These are phyloP conservation scores for Cystobasidium pallidum DNA, from an alignment of 1,284 basidiomycete species.

Conservation along the genomic window DNA sequence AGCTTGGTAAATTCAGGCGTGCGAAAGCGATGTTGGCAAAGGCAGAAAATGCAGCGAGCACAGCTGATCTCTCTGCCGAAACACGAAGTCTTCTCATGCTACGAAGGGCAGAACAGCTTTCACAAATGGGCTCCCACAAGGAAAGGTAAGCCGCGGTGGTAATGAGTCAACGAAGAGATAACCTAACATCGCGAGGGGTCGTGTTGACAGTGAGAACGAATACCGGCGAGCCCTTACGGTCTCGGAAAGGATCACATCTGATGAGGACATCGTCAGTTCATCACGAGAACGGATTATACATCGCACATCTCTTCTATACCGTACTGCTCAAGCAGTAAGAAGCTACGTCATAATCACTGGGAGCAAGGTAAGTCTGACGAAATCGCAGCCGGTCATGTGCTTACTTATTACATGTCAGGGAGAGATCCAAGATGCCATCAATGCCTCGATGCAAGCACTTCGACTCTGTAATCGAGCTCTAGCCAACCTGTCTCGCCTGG, in stretches of 20 bases:
- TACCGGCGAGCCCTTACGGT: neutral
- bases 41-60: conserved; percentile 61
- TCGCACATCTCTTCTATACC: conserved; percentile 66
- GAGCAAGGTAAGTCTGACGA: neutral
- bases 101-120: conserved; percentile 69
- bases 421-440: conserved; percentile 66
- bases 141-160: conserved; percentile 63
- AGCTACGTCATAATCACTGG: conserved; percentile 66
- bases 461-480: conserved; percentile 78
- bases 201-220: neutral
- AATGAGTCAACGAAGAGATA: conserved; percentile 47
- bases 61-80: conserved; percentile 47
- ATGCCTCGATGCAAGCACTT: conserved; percentile 69
- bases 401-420: conserved; percentile 60
- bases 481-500: conserved; percentile 69
- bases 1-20: conserved; percentile 71
- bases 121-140: conserved; percentile 63
- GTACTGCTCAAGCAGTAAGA: conserved; percentile 70
- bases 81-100: conserved; percentile 64
- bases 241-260: conserved; percentile 4
- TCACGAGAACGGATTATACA: conserved; percentile 65
- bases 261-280: conserved; percentile 51
- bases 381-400: neutral
- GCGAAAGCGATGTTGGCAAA: conserved; percentile 67
- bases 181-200: too few relatives aligned